Conservation (phyloP, 257 asterid genomes). For the Knoxia roxburghii region DNA sequence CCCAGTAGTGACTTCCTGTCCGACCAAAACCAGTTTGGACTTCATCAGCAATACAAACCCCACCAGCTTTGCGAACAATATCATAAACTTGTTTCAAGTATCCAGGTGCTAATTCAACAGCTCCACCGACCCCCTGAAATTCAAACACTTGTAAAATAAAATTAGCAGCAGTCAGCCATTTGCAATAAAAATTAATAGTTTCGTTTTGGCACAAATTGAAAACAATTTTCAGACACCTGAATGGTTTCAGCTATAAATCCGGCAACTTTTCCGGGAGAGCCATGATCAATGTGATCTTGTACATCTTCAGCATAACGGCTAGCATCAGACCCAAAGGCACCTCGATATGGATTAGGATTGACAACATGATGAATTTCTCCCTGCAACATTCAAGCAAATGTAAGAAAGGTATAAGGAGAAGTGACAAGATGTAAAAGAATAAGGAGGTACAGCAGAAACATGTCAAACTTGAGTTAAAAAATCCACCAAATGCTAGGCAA, state of each 20-base stretch:
- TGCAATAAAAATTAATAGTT: neutral
- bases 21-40: slow-evolving; percentile 99
- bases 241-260: slow-evolving; percentile 97
- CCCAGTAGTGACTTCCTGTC: slow-evolving; percentile 94
- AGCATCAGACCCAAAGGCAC: slow-evolving; percentile 81
- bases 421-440: neutral
- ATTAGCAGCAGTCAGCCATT: slow-evolving; percentile 6
- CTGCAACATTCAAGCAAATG: slow-evolving; percentile 31
- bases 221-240: slow-evolving; percentile 49
- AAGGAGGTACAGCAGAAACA: neutral
- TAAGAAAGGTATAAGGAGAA: slow-evolving; percentile 6
- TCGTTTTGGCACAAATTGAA: neutral
- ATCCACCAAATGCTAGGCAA: neutral
- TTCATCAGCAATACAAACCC: slow-evolving; percentile 97
- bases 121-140: slow-evolving; percentile 92
- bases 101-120: slow-evolving; percentile 96
- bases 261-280: slow-evolving; percentile 86
- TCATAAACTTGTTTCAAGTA: slow-evolving; percentile 81
- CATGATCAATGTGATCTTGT: slow-evolving; percentile 93
- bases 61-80: slow-evolving; percentile 81
- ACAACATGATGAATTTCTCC: slow-evolving; percentile 94
- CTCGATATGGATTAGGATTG: slow-evolving; percentile 91
- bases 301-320: slow-evolving; percentile 75
- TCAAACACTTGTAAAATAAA: slow-evolving; percentile 20
- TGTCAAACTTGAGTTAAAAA: neutral